Evolutionary conservation across 768 basidiomycete genomes (phyloP), one percentile per base, ranked within the genome.

Genomic region (Xerocomellus amylosporus): DNA sequence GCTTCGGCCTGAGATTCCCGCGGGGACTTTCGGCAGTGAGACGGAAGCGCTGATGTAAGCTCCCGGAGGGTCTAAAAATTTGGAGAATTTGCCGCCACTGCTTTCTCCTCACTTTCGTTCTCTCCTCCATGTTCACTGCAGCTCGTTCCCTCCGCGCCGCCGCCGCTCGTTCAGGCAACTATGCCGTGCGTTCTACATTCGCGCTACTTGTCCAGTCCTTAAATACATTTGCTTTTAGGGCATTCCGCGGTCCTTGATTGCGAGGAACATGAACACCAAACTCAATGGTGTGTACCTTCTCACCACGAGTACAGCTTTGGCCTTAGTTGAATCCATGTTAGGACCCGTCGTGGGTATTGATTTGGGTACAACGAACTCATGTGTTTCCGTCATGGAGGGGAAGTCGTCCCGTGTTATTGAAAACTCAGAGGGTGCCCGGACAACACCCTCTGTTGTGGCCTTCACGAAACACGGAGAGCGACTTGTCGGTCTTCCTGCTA

Each of bases 401-500:
- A 87, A 96, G 77, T 88, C 86, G 34, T 84, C 95, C 46, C 88
- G 91, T 61, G 96, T 98, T 59, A 88, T 99, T 62, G 97, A 98
- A 76, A 98, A 98, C 78, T 78, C 95, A 6, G 96, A 98, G 78
- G 96, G 97, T 78, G 90, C 90, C 53, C 86, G 97, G 62, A 98
- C 97, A 58, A 99, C 97, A 15, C 97, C 97, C 3, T 99, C 97
- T 37, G 93, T 98, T 52, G 93, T 98, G 61, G 96, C 96, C 37
- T 99, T 99, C 81, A 93, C 97, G 51, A 97, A 98, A 73, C 94
- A 98, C 64, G 93, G 93, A 53, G 97, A 99, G 72, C 93, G 96
- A 54, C 81, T 98, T 31, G 88, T 97, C 55, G 96, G 96, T 73
- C 83, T 97, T 40, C 95, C 96, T 22, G 97, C 96, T 12, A 95